phyloP scores from a whole-genome alignment of 768 basidiomycete genomes.

The Lentinula aciculospora region DNA sequence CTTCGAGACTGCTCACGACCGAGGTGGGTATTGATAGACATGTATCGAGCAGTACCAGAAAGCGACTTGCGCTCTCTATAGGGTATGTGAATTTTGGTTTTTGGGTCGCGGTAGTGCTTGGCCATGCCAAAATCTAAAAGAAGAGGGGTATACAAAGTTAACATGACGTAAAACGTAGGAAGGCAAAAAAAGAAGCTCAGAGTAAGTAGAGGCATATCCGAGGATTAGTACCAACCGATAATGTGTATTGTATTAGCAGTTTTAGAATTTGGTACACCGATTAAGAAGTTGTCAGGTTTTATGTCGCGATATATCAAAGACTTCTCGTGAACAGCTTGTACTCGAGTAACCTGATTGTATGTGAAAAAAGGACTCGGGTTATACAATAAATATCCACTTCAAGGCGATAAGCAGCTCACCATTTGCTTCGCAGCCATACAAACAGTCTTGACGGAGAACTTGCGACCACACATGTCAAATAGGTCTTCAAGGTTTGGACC shows the following conservation, averaged over 20 bases:
- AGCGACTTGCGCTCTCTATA: conserved; percentile 97
- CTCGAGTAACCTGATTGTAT: conserved; percentile 74
- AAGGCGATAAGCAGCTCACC: conserved; percentile 45
- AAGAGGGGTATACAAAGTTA: background rate
- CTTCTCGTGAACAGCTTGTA: conserved; percentile 97
- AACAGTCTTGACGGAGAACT: conserved; percentile 96
- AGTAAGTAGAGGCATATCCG: background rate
- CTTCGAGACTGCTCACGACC: conserved; percentile 92
- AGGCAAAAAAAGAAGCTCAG: background rate
- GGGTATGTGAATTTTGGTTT: conserved; percentile 97
- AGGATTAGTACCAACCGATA: conserved; percentile 53
- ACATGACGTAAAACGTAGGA: background rate
- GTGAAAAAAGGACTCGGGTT: background rate
- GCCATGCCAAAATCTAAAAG: conserved; percentile 94
- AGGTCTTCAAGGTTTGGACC: conserved; percentile 98
- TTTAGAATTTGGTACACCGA: conserved; percentile 90
- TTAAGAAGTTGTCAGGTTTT: conserved; percentile 98
- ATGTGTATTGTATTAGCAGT: conserved; percentile 84
- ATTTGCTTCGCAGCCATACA: conserved; percentile 99
- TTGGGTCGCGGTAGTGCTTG: conserved; percentile 98
- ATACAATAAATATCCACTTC: background rate
- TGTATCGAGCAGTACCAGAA: conserved; percentile 96
- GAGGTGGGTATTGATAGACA: conserved; percentile 99
- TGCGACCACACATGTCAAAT: conserved; percentile 98
- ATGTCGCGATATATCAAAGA: conserved; percentile 98